A percentile compares a stretch with the other conserved stretches of the same genome.
These are phyloP conservation scores for Conoideocrella luteorostrata DNA, from an alignment of 2,329 filamentous ascomycete genomes.

Conservation along the genomic window DNA sequence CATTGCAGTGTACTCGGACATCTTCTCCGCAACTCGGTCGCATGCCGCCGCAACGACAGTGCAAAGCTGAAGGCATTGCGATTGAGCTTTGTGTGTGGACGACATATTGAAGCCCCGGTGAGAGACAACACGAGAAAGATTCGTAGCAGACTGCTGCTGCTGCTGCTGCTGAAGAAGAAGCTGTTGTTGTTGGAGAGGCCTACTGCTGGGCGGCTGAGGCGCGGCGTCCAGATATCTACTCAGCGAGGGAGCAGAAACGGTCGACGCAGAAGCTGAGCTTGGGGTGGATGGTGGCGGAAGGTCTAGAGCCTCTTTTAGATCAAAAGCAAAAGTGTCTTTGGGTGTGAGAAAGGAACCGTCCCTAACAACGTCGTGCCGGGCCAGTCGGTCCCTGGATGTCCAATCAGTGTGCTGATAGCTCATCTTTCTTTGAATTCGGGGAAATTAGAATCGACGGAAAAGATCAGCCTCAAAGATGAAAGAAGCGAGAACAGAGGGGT, in stretches of 20 bases:
- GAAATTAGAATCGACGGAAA: not conserved
- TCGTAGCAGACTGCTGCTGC: not conserved
- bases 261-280: constrained; percentile 8
- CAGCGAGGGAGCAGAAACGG: constrained; percentile 3
- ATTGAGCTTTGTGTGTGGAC: constrained; percentile 21
- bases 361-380: not conserved
- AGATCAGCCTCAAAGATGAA: not conserved
- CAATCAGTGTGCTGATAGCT: constrained; percentile 7
- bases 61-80: constrained; percentile 38
- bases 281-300: constrained; percentile 5
- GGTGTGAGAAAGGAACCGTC: constrained; percentile 2
- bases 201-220: not conserved
- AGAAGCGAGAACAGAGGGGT: not conserved
- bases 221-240: constrained; percentile 5
- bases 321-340: constrained; percentile 8
- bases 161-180: not conserved
- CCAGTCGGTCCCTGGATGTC: not conserved
- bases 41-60: constrained; percentile 52
- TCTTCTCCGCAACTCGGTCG: constrained; percentile 57
- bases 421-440: constrained; percentile 6
- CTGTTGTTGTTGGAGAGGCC: not conserved
- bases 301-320: constrained; percentile 11
- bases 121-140: not conserved
- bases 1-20: constrained; percentile 57
- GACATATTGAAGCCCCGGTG: constrained; percentile 11